A percentile compares a stretch with the other conserved stretches of the same genome.
phyloP scores from a whole-genome alignment of 257 asterid species.

The Rehmannia glutinosa region DNA sequence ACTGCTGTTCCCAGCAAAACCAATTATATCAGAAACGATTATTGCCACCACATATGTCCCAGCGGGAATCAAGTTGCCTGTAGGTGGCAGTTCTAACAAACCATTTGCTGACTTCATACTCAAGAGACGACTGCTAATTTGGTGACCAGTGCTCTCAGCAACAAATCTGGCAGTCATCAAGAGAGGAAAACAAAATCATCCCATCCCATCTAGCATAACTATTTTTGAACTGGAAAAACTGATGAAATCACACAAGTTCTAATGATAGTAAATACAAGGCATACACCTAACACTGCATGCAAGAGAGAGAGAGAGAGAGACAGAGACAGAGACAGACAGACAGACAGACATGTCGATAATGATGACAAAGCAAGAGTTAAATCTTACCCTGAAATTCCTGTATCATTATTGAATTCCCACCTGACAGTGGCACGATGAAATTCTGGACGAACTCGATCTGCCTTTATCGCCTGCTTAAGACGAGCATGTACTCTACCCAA shows the following conservation, averaged over 20 bases:
- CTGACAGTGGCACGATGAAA: conserved; percentile 72
- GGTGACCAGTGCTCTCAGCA: conserved; percentile 95
- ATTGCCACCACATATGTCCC: conserved; percentile 66
- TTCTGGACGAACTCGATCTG: conserved; percentile 74
- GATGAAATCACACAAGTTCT: conserved; percentile 1
- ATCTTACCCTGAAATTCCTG: conserved; percentile 67
- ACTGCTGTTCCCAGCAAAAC: conserved; percentile 31
- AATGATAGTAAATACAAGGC: not conserved
- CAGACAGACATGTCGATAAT: not conserved
- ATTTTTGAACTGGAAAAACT: conserved; percentile 4
- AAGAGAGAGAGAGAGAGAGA: too few relatives aligned
- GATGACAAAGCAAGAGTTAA: conserved; percentile 5
- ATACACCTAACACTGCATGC: too few relatives aligned
- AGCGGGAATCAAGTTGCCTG: conserved; percentile 54
- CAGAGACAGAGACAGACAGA: not conserved
- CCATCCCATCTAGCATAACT: conserved; percentile 9
- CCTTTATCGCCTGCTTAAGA: conserved; percentile 69
- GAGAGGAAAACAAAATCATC: not conserved
- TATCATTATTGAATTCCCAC: conserved; percentile 59
- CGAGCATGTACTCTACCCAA: conserved; percentile 80
- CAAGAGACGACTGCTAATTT: conserved; percentile 82
- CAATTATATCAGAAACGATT: conserved; percentile 60
- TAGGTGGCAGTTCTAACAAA: conserved; percentile 72
- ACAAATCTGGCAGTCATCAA: conserved; percentile 53
- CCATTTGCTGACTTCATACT: conserved; percentile 97